Conservation (phyloP, 1,284 basidiomycete species). For the Malassezia brasiliensis region DNA sequence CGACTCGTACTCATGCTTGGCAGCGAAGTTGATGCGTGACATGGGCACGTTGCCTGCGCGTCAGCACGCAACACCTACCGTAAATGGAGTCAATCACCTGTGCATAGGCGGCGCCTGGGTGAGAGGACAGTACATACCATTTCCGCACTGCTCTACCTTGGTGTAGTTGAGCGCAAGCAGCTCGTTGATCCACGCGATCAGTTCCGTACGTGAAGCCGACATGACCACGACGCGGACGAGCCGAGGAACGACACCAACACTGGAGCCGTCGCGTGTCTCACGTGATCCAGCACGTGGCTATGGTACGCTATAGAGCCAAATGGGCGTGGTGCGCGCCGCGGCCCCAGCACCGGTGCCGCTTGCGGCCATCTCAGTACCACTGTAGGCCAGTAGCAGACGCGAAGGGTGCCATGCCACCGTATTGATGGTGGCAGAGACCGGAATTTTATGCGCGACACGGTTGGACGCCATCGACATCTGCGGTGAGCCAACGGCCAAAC, state of each 20-base stretch:
- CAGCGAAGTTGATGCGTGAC: slow-evolving; percentile 37
- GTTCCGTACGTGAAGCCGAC: slow-evolving; percentile 60
- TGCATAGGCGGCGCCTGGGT: slow-evolving; percentile 38
- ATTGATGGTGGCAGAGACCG: slow-evolving; percentile 11
- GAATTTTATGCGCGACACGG: slow-evolving; percentile 1
- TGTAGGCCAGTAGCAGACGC: slow-evolving; percentile 10
- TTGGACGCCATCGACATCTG: slow-evolving; percentile 10
- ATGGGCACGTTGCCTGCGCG: slow-evolving; percentile 38
- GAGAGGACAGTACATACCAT: slow-evolving; percentile 10
- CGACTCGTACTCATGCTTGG: slow-evolving; percentile 81
- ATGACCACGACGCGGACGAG: slow-evolving; percentile 17
- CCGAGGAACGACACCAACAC: neutral
- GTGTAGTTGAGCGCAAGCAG: slow-evolving; percentile 81
- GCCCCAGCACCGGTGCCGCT: neutral
- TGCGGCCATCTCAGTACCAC: slow-evolving; percentile 8
- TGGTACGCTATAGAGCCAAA: slow-evolving; percentile 17
- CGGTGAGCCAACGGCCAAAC: neutral
- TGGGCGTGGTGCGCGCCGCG: slow-evolving; percentile 6
- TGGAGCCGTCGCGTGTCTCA: neutral
- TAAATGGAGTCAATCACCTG: slow-evolving; percentile 81
- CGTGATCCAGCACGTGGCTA: slow-evolving; percentile 1
- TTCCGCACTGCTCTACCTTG: slow-evolving; percentile 71
- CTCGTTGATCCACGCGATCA: slow-evolving; percentile 87
- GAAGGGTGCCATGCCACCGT: slow-evolving; percentile 16
- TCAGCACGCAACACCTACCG: slow-evolving; percentile 52